Evolutionary conservation across 495 filamentous ascomycete genomes (phyloP).

Genomic region (Niebla homalea): DNA sequence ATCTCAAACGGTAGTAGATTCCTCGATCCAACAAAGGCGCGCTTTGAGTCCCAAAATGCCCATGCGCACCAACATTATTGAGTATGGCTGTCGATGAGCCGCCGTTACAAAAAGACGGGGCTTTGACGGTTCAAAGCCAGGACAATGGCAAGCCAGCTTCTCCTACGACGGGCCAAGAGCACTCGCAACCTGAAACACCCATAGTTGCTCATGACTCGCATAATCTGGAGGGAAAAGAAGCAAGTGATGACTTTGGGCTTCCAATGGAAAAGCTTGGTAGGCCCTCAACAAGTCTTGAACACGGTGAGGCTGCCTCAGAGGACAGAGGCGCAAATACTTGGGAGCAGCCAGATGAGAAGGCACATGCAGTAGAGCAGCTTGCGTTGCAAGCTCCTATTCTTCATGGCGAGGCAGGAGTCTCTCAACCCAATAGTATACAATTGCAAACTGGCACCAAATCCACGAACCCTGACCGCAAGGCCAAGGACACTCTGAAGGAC

Average conservation of each 20-base stretch:
- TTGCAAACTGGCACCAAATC: no score
- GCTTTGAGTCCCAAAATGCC: not conserved
- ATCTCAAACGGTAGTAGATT: no score
- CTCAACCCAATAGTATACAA: no score
- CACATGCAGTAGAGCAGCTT: no score
- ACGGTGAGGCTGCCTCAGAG: not conserved
- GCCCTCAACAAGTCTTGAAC: not conserved
- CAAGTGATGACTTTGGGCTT: constrained; percentile 26
- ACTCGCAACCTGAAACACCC: not conserved
- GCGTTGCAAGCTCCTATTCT: no score
- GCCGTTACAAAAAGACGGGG: constrained; percentile 6
- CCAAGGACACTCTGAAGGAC: not conserved
- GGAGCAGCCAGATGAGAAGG: no score
- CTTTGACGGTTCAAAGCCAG: constrained; percentile 1
- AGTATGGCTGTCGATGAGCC: constrained; percentile 11
- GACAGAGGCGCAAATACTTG: not conserved
- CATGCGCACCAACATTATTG: constrained; percentile 1
- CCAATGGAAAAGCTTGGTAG: constrained; percentile 16
- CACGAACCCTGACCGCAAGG: not conserved
- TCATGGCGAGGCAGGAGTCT: no score
- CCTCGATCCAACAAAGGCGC: no score
- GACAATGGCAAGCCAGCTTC: not conserved
- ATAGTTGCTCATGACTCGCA: not conserved
- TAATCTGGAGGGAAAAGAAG: constrained; percentile 1
- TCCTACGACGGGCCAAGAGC: not conserved